phyloP scores from a whole-genome alignment of 345 rosid genomes.

The Populus alba region DNA sequence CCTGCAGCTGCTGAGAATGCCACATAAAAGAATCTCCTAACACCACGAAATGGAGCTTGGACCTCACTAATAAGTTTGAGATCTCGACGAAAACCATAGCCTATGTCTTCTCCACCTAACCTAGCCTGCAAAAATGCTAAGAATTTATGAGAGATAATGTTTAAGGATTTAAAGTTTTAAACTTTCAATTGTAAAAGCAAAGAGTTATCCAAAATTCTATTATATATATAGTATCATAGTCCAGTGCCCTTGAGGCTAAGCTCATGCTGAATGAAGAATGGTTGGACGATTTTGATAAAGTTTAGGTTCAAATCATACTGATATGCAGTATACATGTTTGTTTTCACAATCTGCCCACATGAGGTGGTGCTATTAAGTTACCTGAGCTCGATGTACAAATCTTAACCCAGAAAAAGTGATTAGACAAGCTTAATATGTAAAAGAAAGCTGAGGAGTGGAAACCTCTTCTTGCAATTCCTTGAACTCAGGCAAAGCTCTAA shows the following conservation, averaged over 20 bases:
- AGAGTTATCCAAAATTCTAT: background rate
- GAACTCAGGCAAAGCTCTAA: slow-evolving; percentile 89
- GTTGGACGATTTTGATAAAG: background rate
- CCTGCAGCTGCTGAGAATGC: slow-evolving; percentile 92
- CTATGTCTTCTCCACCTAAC: slow-evolving; percentile 93
- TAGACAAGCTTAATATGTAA: background rate
- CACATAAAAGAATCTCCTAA: slow-evolving; percentile 74
- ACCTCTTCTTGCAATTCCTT: slow-evolving; percentile 97
- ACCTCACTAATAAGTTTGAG: slow-evolving; percentile 94
- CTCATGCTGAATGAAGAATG: background rate
- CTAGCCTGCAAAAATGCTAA: slow-evolving; percentile 60
- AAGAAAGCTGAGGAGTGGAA: slow-evolving; percentile 6
- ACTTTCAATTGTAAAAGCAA: background rate
- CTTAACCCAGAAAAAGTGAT: background rate
- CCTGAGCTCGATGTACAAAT: background rate
- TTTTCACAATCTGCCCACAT: background rate
- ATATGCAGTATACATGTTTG: background rate
- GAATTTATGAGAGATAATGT: slow-evolving; percentile 7
- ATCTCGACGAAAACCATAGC: slow-evolving; percentile 83
- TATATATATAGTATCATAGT: background rate
- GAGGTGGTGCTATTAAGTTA: background rate
- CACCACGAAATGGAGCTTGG: slow-evolving; percentile 94
- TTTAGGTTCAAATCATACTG: background rate
- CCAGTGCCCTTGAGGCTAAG: background rate
- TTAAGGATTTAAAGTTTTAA: slow-evolving; percentile 3